phyloP scores from a whole-genome alignment of 768 basidiomycete species.

The Leccinum fibrillosum region DNA sequence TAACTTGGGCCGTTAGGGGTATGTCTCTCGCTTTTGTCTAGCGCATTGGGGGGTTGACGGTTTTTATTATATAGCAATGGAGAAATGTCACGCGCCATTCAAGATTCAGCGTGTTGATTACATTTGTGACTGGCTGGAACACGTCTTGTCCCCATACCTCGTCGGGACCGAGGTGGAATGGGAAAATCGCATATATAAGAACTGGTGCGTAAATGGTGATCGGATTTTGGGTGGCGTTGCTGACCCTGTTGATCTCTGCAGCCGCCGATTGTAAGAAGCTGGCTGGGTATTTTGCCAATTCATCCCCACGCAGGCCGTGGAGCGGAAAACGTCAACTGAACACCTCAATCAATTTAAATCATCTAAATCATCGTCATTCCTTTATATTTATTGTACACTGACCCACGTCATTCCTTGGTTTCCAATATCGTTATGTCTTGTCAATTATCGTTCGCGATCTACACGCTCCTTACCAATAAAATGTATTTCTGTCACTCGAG shows the following conservation, averaged over 20 bases:
- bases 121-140: conserved; percentile 41
- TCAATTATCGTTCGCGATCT: neutral
- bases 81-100: conserved; percentile 44
- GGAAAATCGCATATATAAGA: conserved; percentile 25
- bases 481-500: neutral
- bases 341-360: neutral
- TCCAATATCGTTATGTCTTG: conserved; percentile 8
- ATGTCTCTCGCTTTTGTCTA: conserved; percentile 4
- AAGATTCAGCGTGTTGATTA: conserved; percentile 32
- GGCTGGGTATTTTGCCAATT: too few species aligned
- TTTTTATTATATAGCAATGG: conserved; percentile 37
- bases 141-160: conserved; percentile 26
- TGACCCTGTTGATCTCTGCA: conserved; percentile 2
- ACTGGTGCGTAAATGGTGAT: conserved; percentile 23
- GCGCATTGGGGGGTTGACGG: neutral
- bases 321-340: neutral
- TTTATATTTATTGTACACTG: neutral
- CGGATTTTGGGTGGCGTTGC: neutral
- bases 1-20: conserved; percentile 43
- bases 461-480: conserved; percentile 11
- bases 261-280: conserved; percentile 6
- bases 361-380: neutral
- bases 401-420: neutral
- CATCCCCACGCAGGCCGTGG: conserved; percentile 3
- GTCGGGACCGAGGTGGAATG: conserved; percentile 27